phyloP scores from a whole-genome alignment of 768 basidiomycete species.

The Auricularia cornea region DNA sequence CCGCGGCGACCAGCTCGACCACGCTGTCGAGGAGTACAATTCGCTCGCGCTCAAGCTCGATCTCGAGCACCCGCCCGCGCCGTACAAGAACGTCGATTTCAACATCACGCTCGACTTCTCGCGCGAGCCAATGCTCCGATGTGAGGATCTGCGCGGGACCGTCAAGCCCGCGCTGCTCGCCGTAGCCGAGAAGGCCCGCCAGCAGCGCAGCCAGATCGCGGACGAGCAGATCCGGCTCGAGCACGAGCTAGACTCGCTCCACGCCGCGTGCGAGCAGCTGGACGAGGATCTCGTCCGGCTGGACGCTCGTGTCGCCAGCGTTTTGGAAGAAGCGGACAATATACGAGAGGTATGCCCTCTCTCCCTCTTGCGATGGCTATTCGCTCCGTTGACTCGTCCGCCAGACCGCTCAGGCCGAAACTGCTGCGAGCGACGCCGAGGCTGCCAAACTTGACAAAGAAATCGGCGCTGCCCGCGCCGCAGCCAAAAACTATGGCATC shows the following conservation, averaged over 20 bases:
- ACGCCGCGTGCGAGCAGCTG: constrained; percentile 68
- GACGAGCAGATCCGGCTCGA: constrained; percentile 74
- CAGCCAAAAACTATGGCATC: constrained; percentile 72
- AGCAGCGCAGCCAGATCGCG: constrained; percentile 60
- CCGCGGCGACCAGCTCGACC: constrained; percentile 72
- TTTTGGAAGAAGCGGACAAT: constrained; percentile 73
- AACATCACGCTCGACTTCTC: constrained; percentile 76
- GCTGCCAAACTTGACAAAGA: constrained; percentile 62
- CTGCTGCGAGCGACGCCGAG: constrained; percentile 55
- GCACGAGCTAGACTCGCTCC: constrained; percentile 72
- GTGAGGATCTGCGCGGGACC: constrained; percentile 59
- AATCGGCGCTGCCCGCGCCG: constrained; percentile 63
- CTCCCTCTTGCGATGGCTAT: not conserved
- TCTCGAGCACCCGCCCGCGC: constrained; percentile 63
- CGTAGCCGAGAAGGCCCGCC: constrained; percentile 63
- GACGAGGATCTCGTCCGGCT: constrained; percentile 69
- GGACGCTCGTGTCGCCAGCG: constrained; percentile 59
- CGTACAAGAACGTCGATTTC: constrained; percentile 65
- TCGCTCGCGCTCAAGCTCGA: constrained; percentile 66
- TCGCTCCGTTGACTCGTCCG: constrained; percentile 1
- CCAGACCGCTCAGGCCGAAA: constrained; percentile 73
- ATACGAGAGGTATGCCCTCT: constrained; percentile 58
- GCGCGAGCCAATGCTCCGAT: constrained; percentile 50
- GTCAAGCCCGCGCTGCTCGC: constrained; percentile 70
- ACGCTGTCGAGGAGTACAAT: constrained; percentile 72